Evolutionary conservation across 176 grass and related monocot species (phyloP), one percentile per base, ranked within the genome.

Genomic region (Aegilops bicornis): DNA sequence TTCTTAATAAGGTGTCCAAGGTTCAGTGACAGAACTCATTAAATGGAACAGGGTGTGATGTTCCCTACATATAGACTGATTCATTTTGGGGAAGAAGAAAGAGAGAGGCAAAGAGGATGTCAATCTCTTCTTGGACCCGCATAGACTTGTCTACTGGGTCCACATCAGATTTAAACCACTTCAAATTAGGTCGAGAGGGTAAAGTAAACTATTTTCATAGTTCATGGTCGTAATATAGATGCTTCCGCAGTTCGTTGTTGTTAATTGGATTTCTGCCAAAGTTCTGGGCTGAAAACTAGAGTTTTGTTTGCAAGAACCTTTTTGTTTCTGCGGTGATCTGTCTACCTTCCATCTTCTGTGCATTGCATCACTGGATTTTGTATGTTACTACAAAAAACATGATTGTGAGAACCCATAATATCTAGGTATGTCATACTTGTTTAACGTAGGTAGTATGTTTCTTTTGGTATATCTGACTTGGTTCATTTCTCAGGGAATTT

Each of bases 401-500:
- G 22, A 68, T 58, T 59, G 58, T 12, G 10, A 36, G 54, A 76
- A 36, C 8, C 0, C 32, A 68, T 31, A 59, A 40, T 45, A 62
- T 78, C 35, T 70, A 59, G 29, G 81, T 88, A 65, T 25, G 58
- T 52, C 22, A 67, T 85, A 77, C 35, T 61, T 91, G 63, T 69
- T 75, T 76, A 80, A 83, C 48, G 14, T 81, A 36, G 60, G 43
- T 84, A 6, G 22, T 8, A 15, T 64, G 64, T 40, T 6, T 48
- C 37, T 58, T 85, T 72, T 74, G 60, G 56, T 71, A 73, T 86
- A 80, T 75, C 47, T 76, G 69, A 77, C 12, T 76, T 60, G 13
- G 33, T 87, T 79, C 64, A 61, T 47, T 77, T 72, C 88, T 65
- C 69, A 95, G 93, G 88, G 93, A 95, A 81, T 68, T 86, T 25